These are phyloP conservation scores for Coriaria nepalensis DNA, from an alignment of 306 rosid genomes.

Conservation along the genomic window DNA sequence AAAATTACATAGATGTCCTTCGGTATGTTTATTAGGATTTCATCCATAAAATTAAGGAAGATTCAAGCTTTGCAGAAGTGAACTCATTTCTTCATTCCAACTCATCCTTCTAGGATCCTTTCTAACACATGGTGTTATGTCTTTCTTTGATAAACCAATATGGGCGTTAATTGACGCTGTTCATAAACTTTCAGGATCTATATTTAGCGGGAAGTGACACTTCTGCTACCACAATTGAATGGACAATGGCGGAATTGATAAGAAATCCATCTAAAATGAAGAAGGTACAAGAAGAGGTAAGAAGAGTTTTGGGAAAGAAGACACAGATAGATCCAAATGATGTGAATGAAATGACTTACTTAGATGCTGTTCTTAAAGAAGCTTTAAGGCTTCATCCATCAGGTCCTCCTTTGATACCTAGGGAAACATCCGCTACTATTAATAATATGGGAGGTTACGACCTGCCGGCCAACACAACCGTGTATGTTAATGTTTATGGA, in stretches of 20 bases:
- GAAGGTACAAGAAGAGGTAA: conserved; percentile 45
- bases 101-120: no score
- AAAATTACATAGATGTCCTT: no score
- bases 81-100: no score
- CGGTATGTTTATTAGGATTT: no score
- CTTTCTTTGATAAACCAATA: no score
- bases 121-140: no score
- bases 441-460: conserved; percentile 24
- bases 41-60: no score
- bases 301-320: conserved; percentile 30
- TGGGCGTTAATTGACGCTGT: background rate
- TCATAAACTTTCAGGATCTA: conserved; percentile 32
- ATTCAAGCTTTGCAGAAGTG: no score
- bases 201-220: conserved; percentile 28
- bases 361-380: conserved; percentile 38
- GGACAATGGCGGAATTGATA: conserved; percentile 38
- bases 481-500: conserved; percentile 28
- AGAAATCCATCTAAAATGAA: conserved; percentile 32
- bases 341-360: conserved; percentile 29
- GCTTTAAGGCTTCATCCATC: conserved; percentile 39
- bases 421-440: conserved; percentile 14
- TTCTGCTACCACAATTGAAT: conserved; percentile 16
- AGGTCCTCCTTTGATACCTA: conserved; percentile 16
- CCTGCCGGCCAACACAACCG: conserved; percentile 21
- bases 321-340: conserved; percentile 22